Evolutionary conservation across 345 rosid species (phyloP).

Genomic region (Melaleuca alternifolia): DNA sequence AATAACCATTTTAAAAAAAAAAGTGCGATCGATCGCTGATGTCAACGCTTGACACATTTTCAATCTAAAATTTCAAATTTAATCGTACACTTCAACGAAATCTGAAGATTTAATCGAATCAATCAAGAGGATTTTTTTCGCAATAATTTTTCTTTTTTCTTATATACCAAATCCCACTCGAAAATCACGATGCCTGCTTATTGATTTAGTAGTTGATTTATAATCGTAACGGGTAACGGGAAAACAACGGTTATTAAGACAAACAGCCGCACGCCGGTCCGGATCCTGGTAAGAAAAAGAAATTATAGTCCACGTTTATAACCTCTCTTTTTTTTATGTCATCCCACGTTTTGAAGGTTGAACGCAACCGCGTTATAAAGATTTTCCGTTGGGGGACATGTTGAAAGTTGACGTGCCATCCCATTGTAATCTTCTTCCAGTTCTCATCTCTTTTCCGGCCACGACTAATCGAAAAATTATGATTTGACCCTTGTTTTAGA

Average conservation of each 20-base stretch:
- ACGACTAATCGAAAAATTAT: no score
- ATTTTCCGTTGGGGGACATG: neutral
- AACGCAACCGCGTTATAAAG: neutral
- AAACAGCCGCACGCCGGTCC: neutral
- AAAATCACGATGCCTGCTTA: neutral
- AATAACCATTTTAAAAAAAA: neutral
- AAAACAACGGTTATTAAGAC: neutral
- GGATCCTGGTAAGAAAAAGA: neutral
- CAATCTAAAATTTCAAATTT: neutral
- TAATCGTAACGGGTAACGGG: neutral
- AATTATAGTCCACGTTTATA: neutral
- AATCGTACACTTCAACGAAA: neutral
- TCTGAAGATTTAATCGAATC: no score
- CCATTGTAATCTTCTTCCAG: neutral
- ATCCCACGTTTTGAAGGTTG: neutral
- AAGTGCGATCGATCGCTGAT: accelerated
- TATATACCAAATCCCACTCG: neutral
- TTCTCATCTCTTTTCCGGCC: neutral
- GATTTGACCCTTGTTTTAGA: no score
- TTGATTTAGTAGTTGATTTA: neutral
- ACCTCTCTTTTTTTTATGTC: no score
- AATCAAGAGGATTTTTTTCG: neutral
- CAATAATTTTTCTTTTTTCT: no score
- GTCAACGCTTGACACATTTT: no score
- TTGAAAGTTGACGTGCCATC: neutral